Conservation (phyloP, 2,329 filamentous ascomycete species). For the Fusarium phyllophilum region DNA sequence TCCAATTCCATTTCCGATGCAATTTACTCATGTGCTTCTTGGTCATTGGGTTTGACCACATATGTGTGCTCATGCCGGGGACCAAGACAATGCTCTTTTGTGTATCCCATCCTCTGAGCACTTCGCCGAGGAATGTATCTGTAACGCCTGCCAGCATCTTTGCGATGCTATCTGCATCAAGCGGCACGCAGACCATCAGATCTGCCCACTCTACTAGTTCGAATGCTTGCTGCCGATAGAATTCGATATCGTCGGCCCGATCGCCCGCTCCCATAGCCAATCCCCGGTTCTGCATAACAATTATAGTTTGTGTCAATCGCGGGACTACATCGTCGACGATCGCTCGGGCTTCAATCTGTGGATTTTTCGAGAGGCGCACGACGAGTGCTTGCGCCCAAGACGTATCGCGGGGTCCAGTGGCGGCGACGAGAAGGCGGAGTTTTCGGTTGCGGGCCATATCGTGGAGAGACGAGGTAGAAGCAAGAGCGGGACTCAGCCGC, state of each 20-base stretch:
- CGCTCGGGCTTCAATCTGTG: conserved; percentile 69
- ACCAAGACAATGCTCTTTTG: conserved; percentile 87
- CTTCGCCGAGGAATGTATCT: conserved; percentile 81
- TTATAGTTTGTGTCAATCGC: conserved; percentile 70
- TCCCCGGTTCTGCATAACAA: conserved; percentile 66
- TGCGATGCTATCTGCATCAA: conserved; percentile 84
- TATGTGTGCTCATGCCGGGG: conserved; percentile 86
- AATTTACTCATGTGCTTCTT: conserved; percentile 89
- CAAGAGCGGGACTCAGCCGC: conserved; percentile 46
- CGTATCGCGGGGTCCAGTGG: conserved; percentile 72
- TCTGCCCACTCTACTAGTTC: conserved; percentile 90
- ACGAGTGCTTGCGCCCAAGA: conserved; percentile 74
- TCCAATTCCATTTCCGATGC: conserved; percentile 85
- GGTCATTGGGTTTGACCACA: conserved; percentile 92
- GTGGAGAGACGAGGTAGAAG: conserved; percentile 51
- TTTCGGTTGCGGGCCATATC: conserved; percentile 56
- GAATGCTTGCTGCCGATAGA: conserved; percentile 62
- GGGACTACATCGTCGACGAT: conserved; percentile 73
- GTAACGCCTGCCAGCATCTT: conserved; percentile 89
- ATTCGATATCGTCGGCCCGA: conserved; percentile 61
- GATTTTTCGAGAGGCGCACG: conserved; percentile 72
- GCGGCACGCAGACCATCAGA: conserved; percentile 82
- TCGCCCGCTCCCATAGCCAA: conserved; percentile 47
- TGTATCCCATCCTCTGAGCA: conserved; percentile 86
- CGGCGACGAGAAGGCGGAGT: conserved; percentile 71